Evolutionary conservation across 2,329 filamentous ascomycete species (phyloP), one percentile per base, ranked within the genome.

Genomic region (Diaporthe longicolla): DNA sequence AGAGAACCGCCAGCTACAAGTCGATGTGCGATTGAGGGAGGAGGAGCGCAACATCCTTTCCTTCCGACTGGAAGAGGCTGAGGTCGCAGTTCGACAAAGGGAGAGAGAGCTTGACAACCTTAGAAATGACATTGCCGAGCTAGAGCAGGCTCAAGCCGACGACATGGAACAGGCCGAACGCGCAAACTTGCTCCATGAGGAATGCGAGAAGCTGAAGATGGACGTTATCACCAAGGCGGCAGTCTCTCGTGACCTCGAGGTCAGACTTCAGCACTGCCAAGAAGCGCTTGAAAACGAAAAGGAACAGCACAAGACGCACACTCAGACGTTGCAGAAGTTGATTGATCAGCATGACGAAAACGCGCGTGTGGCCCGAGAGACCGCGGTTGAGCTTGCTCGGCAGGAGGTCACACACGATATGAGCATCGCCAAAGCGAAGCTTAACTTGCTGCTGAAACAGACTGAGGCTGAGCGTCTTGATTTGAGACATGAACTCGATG

Each of bases 351-450:
- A 72, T 72, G 70, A 82, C 24, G 45, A 70, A 59, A 43, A 73
- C n/a, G 24, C 74, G 76, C 73, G 26, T 15, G 29, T 19, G 19
- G 72, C 58, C 9, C 71, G 72, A 29, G 75, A 81, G 1, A 71
- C 79, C 40, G 81, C 82, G 19, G 72, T 80, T 1, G 76, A 81
- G 40, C 74, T 76, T 19, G 82, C 82, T 29, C 80, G 80, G 1
- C 76, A 72, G 11, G 79, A 84, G 73, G 80, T 82, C n/a, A 77
- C 79, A n/a, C 63, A 72, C n/a, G 79, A 77, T 24, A 75, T 82
- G 50, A 76, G 78, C 26, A 75, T 73, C 15, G 72, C 82, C 24
- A 75, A 79, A 26, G 74, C 78, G 43, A 77, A 79, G 9, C 76
- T 79, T 13, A 78, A 81, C 45, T 78, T 78, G 13, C 73, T 32